A percentile compares a stretch with the other conserved stretches of the same genome.
phyloP scores from a whole-genome alignment of 2,329 filamentous ascomycete genomes.

The Colletotrichum paranaense region DNA sequence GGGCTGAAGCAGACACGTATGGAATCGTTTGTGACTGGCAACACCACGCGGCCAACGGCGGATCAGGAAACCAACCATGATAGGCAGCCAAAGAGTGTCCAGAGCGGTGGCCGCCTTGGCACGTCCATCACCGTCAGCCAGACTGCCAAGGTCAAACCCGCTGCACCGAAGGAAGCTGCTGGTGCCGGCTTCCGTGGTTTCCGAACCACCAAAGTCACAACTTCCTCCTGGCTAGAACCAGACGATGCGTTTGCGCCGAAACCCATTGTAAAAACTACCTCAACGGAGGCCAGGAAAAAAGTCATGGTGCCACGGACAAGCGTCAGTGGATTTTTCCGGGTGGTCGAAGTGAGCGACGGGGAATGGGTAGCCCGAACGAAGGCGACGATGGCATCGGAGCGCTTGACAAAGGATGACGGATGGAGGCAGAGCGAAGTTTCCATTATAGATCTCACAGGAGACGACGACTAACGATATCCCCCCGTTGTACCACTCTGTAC shows the following conservation, averaged over 20 bases:
- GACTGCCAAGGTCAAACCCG: neutral
- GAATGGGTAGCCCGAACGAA: constrained; percentile 40
- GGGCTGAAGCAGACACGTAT: constrained; percentile 44
- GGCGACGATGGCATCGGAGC: neutral
- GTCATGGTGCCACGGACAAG: constrained; percentile 49
- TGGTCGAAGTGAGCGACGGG: constrained; percentile 45
- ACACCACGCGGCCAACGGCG: neutral
- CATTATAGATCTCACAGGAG: constrained; percentile 35
- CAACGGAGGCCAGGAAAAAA: constrained; percentile 44
- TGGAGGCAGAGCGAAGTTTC: constrained; percentile 27
- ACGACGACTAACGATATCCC: neutral
- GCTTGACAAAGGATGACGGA: neutral
- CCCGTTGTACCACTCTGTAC: too few species aligned
- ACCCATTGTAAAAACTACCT: neutral
- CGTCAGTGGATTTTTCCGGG: constrained; percentile 52
- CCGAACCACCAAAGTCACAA: neutral
- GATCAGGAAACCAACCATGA: neutral
- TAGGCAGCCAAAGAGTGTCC: neutral
- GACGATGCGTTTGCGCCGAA: constrained; percentile 23
- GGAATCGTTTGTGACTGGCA: constrained; percentile 20
- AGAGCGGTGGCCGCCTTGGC: neutral
- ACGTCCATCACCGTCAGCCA: neutral
- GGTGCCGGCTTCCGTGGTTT: neutral
- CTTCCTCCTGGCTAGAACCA: neutral
- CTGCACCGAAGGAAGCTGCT: neutral